Percentiles rank a stretch among this genome's conserved stretches.
These are phyloP conservation scores for Trichoderma guizhouense DNA, from an alignment of 2,329 filamentous ascomycete species.

Conservation along the genomic window DNA sequence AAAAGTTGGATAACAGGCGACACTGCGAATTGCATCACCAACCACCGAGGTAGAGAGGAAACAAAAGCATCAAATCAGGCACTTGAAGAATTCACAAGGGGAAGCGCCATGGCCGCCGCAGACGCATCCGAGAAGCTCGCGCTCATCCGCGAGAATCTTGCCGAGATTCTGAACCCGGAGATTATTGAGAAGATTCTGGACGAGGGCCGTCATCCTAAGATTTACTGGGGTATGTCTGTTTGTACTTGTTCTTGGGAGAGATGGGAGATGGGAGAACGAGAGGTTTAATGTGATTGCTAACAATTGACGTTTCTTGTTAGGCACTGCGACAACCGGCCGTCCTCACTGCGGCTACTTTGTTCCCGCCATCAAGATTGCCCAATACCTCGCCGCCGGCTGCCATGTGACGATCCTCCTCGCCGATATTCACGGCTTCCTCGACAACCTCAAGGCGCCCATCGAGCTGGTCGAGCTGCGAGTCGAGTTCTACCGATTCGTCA, in stretches of 20 bases:
- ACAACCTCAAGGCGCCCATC: constrained; percentile 81
- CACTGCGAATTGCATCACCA: background rate
- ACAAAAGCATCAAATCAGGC: background rate
- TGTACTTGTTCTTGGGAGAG: no score
- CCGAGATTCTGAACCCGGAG: constrained; percentile 79
- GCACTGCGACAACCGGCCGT: constrained; percentile 79
- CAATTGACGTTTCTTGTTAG: constrained; percentile 32
- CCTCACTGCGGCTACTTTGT: constrained; percentile 91
- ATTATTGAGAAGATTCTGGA: constrained; percentile 73
- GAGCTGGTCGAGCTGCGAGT: constrained; percentile 81
- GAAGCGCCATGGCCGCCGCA: constrained; percentile 10
- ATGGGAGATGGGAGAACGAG: background rate
- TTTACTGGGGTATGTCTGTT: constrained; percentile 81
- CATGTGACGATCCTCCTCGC: constrained; percentile 75
- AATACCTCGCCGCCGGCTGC: constrained; percentile 81
- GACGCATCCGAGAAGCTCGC: constrained; percentile 60
- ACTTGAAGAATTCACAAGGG: background rate
- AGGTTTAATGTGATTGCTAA: background rate
- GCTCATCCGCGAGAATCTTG: constrained; percentile 76
- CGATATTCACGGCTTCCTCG: constrained; percentile 73
- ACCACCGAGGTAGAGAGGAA: background rate
- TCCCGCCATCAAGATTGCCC: constrained; percentile 82
- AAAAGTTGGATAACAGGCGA: background rate
- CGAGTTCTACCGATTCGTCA: constrained; percentile 76
- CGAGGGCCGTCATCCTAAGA: constrained; percentile 66